A percentile compares a stretch with the other conserved stretches of the same genome.
Conservation (phyloP, 345 rosid genomes). For the Cardamine resedifolia region DNA sequence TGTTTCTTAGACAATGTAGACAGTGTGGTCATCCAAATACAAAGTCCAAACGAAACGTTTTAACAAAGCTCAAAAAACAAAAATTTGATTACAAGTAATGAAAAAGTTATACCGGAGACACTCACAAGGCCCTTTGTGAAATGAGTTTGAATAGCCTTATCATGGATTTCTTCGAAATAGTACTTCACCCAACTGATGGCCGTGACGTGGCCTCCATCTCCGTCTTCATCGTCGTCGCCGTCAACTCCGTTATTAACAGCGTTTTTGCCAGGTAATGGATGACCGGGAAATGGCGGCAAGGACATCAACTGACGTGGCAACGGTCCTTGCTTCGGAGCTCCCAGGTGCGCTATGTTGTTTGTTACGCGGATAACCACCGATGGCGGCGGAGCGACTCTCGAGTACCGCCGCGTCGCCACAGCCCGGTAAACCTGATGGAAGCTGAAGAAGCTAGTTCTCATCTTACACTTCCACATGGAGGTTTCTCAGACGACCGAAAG, state of each 20-base stretch:
- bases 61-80: neutral
- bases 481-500: neutral
- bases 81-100: slow-evolving; percentile 6
- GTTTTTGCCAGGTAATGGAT: slow-evolving; percentile 52
- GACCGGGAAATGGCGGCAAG: slow-evolving; percentile 75
- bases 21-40: neutral
- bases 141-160: slow-evolving; percentile 63
- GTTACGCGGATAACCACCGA: slow-evolving; percentile 58
- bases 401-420: slow-evolving; percentile 40
- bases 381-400: slow-evolving; percentile 56
- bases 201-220: slow-evolving; percentile 46
- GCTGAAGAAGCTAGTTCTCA: neutral
- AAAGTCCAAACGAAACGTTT: no score
- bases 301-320: slow-evolving; percentile 89
- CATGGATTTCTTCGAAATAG: slow-evolving; percentile 63
- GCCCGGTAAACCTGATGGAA: slow-evolving; percentile 17
- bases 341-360: slow-evolving; percentile 61
- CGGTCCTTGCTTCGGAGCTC: slow-evolving; percentile 55
- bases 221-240: slow-evolving; percentile 5
- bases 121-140: slow-evolving; percentile 88
- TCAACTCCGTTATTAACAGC: slow-evolving; percentile 32
- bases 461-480: slow-evolving; percentile 34
- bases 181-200: slow-evolving; percentile 87
- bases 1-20: neutral
- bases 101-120: slow-evolving; percentile 29